Evolutionary conservation across 176 grass and related monocot species (phyloP).

Genomic region (Zea luxurians): DNA sequence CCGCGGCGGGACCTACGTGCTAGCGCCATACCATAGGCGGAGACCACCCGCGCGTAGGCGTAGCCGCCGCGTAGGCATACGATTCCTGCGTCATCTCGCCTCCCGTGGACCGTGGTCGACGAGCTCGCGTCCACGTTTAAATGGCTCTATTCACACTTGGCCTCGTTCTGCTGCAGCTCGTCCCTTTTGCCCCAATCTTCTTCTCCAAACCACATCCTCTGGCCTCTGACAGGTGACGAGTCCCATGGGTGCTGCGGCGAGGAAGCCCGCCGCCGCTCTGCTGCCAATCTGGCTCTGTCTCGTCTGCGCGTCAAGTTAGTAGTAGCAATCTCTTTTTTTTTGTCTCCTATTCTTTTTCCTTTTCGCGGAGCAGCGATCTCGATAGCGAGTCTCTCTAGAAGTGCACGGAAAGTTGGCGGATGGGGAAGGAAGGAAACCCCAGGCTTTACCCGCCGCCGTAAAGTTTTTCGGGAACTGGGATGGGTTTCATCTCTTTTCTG

Average conservation of each 20-base stretch:
- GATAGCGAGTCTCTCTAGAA: slow-evolving; percentile 1
- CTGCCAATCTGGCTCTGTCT: slow-evolving; percentile 40
- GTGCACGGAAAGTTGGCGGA: slow-evolving; percentile 17
- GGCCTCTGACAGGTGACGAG: slow-evolving; percentile 23
- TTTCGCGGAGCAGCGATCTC: slow-evolving; percentile 4
- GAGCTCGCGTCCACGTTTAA: not conserved
- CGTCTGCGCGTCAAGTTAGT: slow-evolving; percentile 50
- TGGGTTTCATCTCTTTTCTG: not conserved
- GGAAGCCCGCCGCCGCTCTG: slow-evolving; percentile 26
- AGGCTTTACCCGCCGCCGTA: slow-evolving; percentile 10
- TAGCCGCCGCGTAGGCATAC: not conserved
- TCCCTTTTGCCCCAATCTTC: not conserved
- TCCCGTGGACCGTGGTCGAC: too few relatives aligned
- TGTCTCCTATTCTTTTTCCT: not conserved
- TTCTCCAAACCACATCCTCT: not conserved
- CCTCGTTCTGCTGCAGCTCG: not conserved
- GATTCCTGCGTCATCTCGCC: slow-evolving; percentile 23
- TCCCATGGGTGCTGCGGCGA: slow-evolving; percentile 11
- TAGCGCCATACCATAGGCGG: not conserved
- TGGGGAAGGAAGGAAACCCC: slow-evolving; percentile 19
- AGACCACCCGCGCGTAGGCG: not conserved
- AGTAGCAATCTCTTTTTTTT: not conserved
- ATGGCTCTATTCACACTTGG: slow-evolving; percentile 1
- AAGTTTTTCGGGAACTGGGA: not conserved
- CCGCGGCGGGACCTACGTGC: not conserved